Base-by-base conservation (phyloP, 768 basidiomycete genomes). In the Grammothele lineata region DNA sequence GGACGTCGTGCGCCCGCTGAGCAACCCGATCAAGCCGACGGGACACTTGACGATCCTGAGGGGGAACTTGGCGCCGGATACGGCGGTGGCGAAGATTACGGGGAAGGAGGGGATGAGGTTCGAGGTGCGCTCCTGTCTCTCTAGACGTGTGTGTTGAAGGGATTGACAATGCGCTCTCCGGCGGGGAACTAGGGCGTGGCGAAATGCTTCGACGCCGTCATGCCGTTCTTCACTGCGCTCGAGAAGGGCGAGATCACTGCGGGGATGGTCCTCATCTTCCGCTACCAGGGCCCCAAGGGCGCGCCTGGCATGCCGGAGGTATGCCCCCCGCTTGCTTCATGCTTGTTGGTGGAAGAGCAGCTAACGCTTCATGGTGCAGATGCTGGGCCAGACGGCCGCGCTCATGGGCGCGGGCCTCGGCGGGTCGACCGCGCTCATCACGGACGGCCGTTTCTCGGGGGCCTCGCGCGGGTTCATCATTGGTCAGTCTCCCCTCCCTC, bases 261-360 rank as follows among this genome's bases (percentile, higher is more conserved):
- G 3, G 90, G 91, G 0, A 84, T 70, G 62, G 80, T 87, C 33
- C 70, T 92, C 48, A 81, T 93, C 37, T 85, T 93, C 71, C 77
- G 91, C 48, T 93, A 92, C 64, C 87, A 88, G 67, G 91, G 91
- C 11, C 90, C 92, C 1, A 91, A 87, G 62, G 90, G 91, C 22
- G 91, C 80, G n/a, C 92, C 89, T 22, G 91, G 91, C 19, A 92
- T 91, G 89, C 91, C 91, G 8, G 90, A 93, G 70, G 78, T 79
- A 45, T 30, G 61, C 41, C 14, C 10, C 36, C 40, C 41, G 22
- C 37, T 27, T 15, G 18, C 17, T 18, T 3, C 22, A 37, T 40
- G 17, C 18, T 26, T 33, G 46, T n/a, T n/a, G n/a, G n/a, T n/a
- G n/a, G n/a, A n/a, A n/a, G n/a, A n/a, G n/a, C n/a, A n/a, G n/a